These are phyloP conservation scores for Onygenales sp. DNA, from an alignment of 2,329 filamentous ascomycete species.

Conservation along the genomic window DNA sequence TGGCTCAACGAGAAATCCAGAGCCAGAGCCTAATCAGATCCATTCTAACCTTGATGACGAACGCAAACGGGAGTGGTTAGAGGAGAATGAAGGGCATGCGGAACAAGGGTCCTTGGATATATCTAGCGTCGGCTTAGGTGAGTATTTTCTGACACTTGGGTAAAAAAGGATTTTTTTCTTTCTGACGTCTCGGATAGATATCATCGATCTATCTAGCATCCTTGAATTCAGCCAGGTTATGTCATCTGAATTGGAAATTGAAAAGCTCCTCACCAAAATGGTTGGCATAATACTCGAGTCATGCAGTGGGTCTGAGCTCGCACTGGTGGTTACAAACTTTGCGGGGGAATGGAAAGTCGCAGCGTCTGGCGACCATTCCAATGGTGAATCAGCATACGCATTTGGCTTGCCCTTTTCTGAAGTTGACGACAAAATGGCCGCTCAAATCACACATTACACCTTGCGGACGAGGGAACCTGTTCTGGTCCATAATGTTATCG, in stretches of 20 bases:
- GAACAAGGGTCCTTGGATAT: constrained; percentile 33
- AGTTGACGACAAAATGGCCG: constrained; percentile 49
- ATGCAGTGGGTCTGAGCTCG: constrained; percentile 50
- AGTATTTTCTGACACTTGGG: constrained; percentile 4
- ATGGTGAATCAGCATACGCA: constrained; percentile 43
- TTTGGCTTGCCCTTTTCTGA: constrained; percentile 48
- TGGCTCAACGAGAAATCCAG: constrained; percentile 23
- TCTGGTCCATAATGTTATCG: constrained; percentile 53
- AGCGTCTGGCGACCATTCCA: constrained; percentile 50
- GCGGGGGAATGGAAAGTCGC: constrained; percentile 50
- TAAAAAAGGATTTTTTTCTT: not conserved
- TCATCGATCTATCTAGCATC: constrained; percentile 55
- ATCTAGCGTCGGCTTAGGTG: constrained; percentile 31
- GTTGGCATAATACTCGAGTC: constrained; percentile 56
- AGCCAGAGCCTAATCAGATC: constrained; percentile 20
- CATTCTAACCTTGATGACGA: constrained; percentile 28
- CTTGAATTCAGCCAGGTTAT: constrained; percentile 56
- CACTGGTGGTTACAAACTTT: constrained; percentile 52
- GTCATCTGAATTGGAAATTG: constrained; percentile 55
- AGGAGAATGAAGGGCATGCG: constrained; percentile 29
- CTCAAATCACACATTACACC: constrained; percentile 53
- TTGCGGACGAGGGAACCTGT: constrained; percentile 55
- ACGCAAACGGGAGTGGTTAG: constrained; percentile 33
- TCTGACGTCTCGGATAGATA: constrained; percentile 34
- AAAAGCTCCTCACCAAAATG: constrained; percentile 54